Conservation (phyloP, 2,329 filamentous ascomycete genomes). For the Aspergillus neoniger region DNA sequence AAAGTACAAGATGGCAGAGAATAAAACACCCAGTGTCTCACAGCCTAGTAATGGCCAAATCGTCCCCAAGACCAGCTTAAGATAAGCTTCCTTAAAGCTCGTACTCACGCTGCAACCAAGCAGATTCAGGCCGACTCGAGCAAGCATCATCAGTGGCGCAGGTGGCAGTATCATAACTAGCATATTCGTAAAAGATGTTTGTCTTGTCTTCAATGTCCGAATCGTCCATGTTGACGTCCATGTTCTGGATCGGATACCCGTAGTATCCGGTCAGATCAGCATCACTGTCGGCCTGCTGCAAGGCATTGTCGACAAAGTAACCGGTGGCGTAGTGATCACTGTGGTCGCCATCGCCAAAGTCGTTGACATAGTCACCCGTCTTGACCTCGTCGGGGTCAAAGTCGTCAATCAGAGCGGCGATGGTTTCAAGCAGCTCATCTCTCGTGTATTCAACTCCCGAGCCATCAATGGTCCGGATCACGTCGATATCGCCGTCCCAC, state of each 20-base stretch:
- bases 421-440: conserved; percentile 8
- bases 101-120: conserved; percentile 12
- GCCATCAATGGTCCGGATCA: conserved; percentile 11
- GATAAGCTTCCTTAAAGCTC: neutral
- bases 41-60: neutral
- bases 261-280: conserved; percentile 5
- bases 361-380: conserved; percentile 18
- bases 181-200: conserved; percentile 15
- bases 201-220: conserved; percentile 10
- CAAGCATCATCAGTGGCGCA: conserved; percentile 6
- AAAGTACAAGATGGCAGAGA: too few species aligned
- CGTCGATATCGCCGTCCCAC: conserved; percentile 14
- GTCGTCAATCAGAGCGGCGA: conserved; percentile 10
- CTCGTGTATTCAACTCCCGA: conserved; percentile 14
- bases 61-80: neutral
- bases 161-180: conserved; percentile 3
- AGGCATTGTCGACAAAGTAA: conserved; percentile 12
- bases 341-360: conserved; percentile 18
- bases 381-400: conserved; percentile 18
- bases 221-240: conserved; percentile 2
- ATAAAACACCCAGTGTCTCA: neutral
- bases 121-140: conserved; percentile 3
- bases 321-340: conserved; percentile 19
- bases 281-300: neutral
- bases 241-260: conserved; percentile 2